Base-by-base conservation (phyloP, 1,284 basidiomycete genomes). In the Cystobasidium slooffiae region DNA sequence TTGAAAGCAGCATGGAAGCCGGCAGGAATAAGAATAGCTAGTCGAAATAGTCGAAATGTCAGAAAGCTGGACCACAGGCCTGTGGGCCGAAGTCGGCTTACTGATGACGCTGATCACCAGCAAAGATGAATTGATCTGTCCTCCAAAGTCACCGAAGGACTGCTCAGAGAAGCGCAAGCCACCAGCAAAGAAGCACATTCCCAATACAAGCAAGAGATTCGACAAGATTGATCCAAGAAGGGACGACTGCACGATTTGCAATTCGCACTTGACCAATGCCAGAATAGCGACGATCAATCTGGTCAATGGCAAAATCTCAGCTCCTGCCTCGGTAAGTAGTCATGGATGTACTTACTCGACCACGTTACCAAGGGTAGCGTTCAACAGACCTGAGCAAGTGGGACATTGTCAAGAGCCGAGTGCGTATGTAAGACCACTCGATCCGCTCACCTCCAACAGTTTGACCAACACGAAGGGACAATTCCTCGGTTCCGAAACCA, bases 401-500 rank as follows among this genome's bases (percentile, higher is more conserved):
- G 20, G 9, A 12, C 37, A n/a, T 7, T 20, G 39, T 6, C 16
- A 24, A 24, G 4, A 47, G 3, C 14, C 0, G 76, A 49, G 24
- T 3, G 16, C 5, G 39, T 8, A 22, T 18, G 41, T 24, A 46
- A 12, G 64, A 12, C 10, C 20, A 20, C 12, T 0, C 5, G 14
- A 24, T 22, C 6, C 6, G 51, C 76, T 39, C 43, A 78, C 78
- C 62, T 6, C 91, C 92, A 4, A 95, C 83, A 0, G 93, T 93
- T 83, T 94, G 91, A 1, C 93, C 84, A 16, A 84, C 80, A 3
- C 84, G 88, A 76, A 94, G 79, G 0, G 93, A 92, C 6, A 94
- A 82, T 78, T 95, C 91, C 78, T 95, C 93, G 0, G 93, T 96
- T 0, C 91, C 91, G 81, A 93, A 93, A 0, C 90, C 91, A 6